Base-by-base conservation (phyloP, 2,329 filamentous ascomycete genomes). In the Trichoderma endophyticum region DNA sequence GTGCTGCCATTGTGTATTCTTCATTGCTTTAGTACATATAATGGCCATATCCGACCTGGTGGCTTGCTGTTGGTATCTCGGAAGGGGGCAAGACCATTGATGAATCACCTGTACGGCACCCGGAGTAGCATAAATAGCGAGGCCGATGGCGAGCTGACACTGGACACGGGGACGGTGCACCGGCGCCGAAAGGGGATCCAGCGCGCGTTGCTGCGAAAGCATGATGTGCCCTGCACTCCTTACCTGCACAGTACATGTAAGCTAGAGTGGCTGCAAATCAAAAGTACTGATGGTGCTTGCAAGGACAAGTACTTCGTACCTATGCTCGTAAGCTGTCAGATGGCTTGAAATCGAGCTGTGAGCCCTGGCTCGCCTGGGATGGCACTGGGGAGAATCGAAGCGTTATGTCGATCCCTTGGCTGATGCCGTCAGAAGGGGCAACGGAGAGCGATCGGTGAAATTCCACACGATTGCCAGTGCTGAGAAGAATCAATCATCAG, bases 401-500 rank as follows among this genome's bases (percentile, higher is more conserved):
- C 32, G 26, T 12, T 34, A 51, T 69, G 66, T 32, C 36, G 66
- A 69, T 69, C 66, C n/a, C 34, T 48, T 60, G 65, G 54, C 56
- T 34, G 56, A 60, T 59, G 65, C 56, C 56, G 54, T 48, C 26
- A 24, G 36, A 60, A 68, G 36, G 26, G 26, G 56, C 36, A 14
- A 48, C 14, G 36, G 21, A 12, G 30, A 24, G 36, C 26, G 66
- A 69, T 61, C 28, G 14, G 28, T 30, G 24, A 24, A 9, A 30
- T 60, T 48, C n/a, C 65, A 68, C 36, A 12, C 2, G 56, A 68
- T 18, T 21, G 21, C 15, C 30, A 14, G 14, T n/a, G 12, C 18
- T 54, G 48, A 34, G 24, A 54, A 54, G n/a, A 48, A 34, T 21
- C 18, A n/a, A 65, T 3, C 15, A n/a, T 36, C 28, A 3, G 18